Conservation (phyloP, 257 asterid genomes). For the Solanum bulbocastanum region DNA sequence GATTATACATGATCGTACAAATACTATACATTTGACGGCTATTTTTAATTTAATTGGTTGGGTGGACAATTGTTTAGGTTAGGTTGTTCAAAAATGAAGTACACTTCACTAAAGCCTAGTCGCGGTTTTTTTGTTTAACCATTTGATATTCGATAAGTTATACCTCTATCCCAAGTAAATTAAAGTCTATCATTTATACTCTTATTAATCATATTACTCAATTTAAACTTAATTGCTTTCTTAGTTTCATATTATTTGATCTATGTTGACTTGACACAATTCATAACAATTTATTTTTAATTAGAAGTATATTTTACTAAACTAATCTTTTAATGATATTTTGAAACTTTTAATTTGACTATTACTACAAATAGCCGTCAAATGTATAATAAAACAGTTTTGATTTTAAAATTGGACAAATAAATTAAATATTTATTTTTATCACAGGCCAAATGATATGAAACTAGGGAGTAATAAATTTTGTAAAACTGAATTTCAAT, state of each 20-base stretch:
- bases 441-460: background rate
- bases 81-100: background rate
- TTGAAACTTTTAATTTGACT: no score
- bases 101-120: background rate
- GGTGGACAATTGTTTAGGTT: no score
- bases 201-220: background rate
- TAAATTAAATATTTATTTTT: no score
- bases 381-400: no score
- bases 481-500: background rate
- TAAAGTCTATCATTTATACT: background rate
- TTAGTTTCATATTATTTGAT: background rate
- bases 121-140: background rate
- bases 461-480: background rate
- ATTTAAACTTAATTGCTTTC: no score
- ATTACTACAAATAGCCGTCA: background rate
- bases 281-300: no score
- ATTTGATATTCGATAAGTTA: background rate
- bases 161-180: background rate
- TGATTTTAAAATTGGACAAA: no score
- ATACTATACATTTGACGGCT: background rate
- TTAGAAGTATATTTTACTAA: no score
- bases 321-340: no score
- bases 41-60: background rate
- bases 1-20: background rate
- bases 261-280: no score